Evolutionary conservation across 2,329 filamentous ascomycete genomes (phyloP), one percentile per base, ranked within the genome.

Genomic region (Tolypocladium tundrense): DNA sequence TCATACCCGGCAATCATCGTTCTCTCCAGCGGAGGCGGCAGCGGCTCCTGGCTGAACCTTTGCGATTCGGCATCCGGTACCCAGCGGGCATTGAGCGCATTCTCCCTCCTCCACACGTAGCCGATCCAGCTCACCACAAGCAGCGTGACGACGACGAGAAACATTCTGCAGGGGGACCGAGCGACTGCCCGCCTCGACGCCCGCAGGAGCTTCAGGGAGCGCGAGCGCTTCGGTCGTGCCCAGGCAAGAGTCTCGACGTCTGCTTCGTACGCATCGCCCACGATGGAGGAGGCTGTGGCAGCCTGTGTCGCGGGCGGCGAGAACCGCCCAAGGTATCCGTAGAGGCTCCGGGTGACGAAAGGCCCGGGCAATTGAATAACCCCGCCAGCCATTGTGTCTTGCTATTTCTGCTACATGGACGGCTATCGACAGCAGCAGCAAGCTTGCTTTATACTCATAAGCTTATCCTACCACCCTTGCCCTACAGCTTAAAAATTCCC

Each of bases 41-140:
- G 70, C 6, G 79, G 75, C n/a, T 69, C 72, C 65, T 81, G 70
- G 60, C 73, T 72, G 65, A 84, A 84, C 21, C 72, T 70, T 33
- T 69, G 67, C 40, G 77, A 74, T 27, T 72, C 75, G 31, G 69
- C 65, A 65, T 83, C 80, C 0, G 81, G 80, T 6, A 70, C 67
- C 81, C 81, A 84, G 8, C 73, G 76, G 51, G 70, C 69, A 31
- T 66, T 63, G 52, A 81, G 69, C 16, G 71, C 70, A 6, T 73
- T 71, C 63, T 84, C 78, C 39, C 72, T 67, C 57, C 67, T 73
- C 73, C 74, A 79, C 45, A 77, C 60, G 64, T 77, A 77, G 59
- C 75, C 65, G 60, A 77, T 2, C 63, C 51, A 75, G 69, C 21
- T 59, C 16, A 68, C 33, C 35, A 65, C 48, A 9, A 69, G 40